Conservation (phyloP, 2,329 filamentous ascomycete genomes). For the Fusarium metavorans region DNA sequence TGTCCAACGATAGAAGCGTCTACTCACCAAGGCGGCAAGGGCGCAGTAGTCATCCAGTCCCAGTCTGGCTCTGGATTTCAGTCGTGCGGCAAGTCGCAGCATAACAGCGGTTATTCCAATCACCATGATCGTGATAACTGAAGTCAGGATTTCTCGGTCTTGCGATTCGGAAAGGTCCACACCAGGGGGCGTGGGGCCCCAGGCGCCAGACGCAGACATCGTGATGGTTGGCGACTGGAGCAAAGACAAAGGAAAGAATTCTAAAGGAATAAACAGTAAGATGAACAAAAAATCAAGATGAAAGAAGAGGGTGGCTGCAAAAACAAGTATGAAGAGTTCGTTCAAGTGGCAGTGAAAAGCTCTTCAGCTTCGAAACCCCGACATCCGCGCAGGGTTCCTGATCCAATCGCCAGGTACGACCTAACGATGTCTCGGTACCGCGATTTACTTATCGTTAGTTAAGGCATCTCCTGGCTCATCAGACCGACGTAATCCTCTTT, state of each 20-base stretch:
- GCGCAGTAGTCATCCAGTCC: neutral
- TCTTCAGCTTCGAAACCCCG: neutral
- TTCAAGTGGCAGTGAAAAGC: neutral
- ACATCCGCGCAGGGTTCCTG: neutral
- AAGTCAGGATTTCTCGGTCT: neutral
- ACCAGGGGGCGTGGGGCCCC: neutral
- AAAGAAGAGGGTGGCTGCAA: neutral
- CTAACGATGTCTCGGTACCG: neutral
- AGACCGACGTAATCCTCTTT: neutral
- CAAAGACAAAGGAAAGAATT: neutral
- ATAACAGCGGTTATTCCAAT: neutral
- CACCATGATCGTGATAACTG: neutral
- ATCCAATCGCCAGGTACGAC: neutral
- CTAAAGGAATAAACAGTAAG: too few species aligned
- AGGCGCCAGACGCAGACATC: neutral
- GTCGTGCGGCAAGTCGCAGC: neutral
- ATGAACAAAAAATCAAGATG: neutral
- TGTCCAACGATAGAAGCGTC: neutral
- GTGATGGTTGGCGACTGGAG: neutral
- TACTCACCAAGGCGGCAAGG: neutral
- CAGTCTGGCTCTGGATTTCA: neutral
- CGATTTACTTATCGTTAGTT: neutral
- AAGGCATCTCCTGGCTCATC: neutral
- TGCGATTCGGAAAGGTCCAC: neutral
- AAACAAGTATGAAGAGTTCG: neutral